These are phyloP conservation scores for Parathielavia hyrcaniae DNA, from an alignment of 495 filamentous ascomycete species.

Conservation along the genomic window DNA sequence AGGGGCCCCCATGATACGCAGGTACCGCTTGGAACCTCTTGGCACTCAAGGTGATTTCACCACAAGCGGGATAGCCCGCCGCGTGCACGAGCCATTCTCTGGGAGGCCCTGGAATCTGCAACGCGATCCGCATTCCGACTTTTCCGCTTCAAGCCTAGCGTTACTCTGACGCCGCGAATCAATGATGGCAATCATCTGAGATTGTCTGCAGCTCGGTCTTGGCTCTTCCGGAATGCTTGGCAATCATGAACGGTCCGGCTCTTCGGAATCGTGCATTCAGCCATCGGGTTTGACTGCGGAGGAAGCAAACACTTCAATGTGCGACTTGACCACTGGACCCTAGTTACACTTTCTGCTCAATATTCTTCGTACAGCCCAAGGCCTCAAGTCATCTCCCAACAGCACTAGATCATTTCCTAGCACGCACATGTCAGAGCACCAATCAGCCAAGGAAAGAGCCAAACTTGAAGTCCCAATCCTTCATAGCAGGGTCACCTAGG, in stretches of 20 bases:
- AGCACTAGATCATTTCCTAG: no score
- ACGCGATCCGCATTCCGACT: not conserved
- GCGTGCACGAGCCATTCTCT: slow-evolving; percentile 12
- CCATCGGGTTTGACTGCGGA: not conserved
- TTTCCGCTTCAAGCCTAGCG: not conserved
- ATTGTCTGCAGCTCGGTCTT: not conserved
- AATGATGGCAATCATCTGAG: not conserved
- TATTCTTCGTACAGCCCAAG: no score
- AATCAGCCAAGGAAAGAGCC: no score
- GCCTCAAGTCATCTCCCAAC: no score
- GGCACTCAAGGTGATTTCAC: not conserved
- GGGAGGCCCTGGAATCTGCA: slow-evolving; percentile 8
- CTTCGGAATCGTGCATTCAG: not conserved
- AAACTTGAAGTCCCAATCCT: no score
- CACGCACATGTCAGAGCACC: no score
- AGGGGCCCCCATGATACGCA: slow-evolving; percentile 4
- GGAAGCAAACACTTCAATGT: no score
- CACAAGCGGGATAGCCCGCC: slow-evolving; percentile 15
- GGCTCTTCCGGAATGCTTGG: slow-evolving; percentile 1
- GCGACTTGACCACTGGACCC: no score
- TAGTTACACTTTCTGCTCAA: no score
- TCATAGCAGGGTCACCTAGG: no score
- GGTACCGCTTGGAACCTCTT: slow-evolving; percentile 5
- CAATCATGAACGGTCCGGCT: not conserved
- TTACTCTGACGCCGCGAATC: not conserved